Percentiles rank a stretch among this genome's conserved stretches.
Conservation (phyloP, 106 monocot genomes). For the Allium fistulosum region DNA sequence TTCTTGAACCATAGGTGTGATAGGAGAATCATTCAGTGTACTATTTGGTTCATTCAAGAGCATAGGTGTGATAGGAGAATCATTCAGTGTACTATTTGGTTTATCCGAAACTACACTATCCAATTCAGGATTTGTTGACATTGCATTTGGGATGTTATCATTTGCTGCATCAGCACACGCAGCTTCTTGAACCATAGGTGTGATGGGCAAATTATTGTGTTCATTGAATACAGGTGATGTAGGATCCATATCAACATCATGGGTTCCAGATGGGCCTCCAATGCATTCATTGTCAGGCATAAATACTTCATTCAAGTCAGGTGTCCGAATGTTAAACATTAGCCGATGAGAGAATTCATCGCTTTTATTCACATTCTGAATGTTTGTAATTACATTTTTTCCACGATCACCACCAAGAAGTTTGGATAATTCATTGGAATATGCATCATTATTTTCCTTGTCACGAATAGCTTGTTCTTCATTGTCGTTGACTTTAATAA, state of each 20-base stretch:
- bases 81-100: too few relatives aligned
- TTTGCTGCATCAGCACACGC: too few relatives aligned
- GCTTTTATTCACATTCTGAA: slow-evolving; percentile 16
- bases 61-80: too few relatives aligned
- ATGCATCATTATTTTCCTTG: slow-evolving; percentile 21
- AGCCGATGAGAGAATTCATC: slow-evolving; percentile 26
- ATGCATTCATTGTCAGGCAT: slow-evolving; percentile 17
- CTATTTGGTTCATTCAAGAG: too few relatives aligned
- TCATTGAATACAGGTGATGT: slow-evolving; percentile 33
- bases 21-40: too few relatives aligned
- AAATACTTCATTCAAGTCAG: slow-evolving; percentile 66
- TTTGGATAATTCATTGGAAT: slow-evolving; percentile 27
- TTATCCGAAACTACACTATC: too few relatives aligned
- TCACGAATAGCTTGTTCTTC: slow-evolving; percentile 13
- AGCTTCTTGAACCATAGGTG: slow-evolving; percentile 19
- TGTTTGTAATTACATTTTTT: slow-evolving; percentile 6
- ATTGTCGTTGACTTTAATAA: slow-evolving; percentile 10
- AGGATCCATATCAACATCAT: slow-evolving; percentile 13
- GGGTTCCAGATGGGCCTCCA: slow-evolving; percentile 25
- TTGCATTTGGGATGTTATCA: too few relatives aligned
- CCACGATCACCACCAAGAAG: slow-evolving; percentile 13
- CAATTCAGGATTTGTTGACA: too few relatives aligned
- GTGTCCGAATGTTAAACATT: slow-evolving; percentile 53
- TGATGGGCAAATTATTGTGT: slow-evolving; percentile 58
- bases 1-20: slow-evolving; percentile 2